Percentiles rank a stretch among this genome's conserved stretches.
Evolutionary conservation across 179 eudicot genomes (phyloP).

Genomic region (Heliamphora pulchella): DNA sequence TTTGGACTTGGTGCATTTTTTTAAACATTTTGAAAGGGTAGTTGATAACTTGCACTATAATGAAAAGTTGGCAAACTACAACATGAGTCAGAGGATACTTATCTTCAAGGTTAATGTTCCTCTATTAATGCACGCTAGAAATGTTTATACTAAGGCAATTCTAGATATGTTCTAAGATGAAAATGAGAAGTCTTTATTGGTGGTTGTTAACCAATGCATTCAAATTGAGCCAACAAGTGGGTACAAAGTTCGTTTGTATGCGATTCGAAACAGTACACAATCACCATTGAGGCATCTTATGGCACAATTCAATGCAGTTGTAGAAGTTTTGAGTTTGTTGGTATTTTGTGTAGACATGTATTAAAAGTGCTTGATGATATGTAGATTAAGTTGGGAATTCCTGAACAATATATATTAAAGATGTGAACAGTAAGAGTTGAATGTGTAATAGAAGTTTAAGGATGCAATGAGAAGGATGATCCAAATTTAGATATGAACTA

Average conservation of each 20-base stretch:
- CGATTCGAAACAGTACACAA: no score
- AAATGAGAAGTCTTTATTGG: not conserved
- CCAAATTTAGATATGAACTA: not conserved
- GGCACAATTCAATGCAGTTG: no score
- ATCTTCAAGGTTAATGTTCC: not conserved
- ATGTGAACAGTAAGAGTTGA: not conserved
- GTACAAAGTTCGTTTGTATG: no score
- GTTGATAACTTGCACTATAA: not conserved
- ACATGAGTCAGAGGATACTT: not conserved
- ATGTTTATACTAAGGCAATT: no score
- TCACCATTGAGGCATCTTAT: no score
- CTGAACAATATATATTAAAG: not conserved
- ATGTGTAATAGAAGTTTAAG: not conserved
- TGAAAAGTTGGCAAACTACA: not conserved
- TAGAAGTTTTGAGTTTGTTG: no score
- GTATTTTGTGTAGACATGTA: no score
- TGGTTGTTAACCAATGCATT: not conserved
- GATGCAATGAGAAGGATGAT: not conserved
- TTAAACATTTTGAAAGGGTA: not conserved
- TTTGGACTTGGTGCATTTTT: not conserved
- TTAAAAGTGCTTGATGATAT: no score
- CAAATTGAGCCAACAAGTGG: not conserved
- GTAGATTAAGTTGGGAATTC: not conserved
- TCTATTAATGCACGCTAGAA: no score
- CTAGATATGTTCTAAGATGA: no score